Base-by-base conservation (phyloP, 2,329 filamentous ascomycete species). In the Sclerotinia subarctica region DNA sequence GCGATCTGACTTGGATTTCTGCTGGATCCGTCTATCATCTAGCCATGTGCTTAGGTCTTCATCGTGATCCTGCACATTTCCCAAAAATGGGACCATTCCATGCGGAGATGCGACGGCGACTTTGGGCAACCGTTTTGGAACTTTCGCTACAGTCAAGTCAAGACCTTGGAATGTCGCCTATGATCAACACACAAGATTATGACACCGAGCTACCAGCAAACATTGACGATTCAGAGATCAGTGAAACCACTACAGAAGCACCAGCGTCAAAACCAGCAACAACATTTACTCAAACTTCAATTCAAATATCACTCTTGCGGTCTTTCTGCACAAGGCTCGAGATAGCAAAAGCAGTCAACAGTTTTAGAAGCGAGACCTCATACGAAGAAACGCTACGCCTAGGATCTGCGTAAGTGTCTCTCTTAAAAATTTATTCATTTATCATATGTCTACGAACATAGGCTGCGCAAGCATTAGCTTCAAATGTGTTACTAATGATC, bases 91-190 rank as follows among this genome's bases (percentile, higher is more conserved):
- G 82, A 2, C 72, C 77, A 0, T 81, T 83, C 53, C 78, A 80
- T 32, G 79, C 81, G 0, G 86, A 88, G 75, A 81, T 88, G 76
- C 80, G 85, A 1, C 79, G 85, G 4, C 80, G 85, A 3, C 73
- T 88, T 0, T 88, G 85, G 86, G 81, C 82, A 5, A 85, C 84
- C 0, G 80, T 86, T 19, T 68, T 86, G 6, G 85, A 87, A 73
- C 74, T 87, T 5, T 81, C 81, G 11, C 67, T 87, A n/a, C 82
- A 85, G 72, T 78, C 80, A 2, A 81, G 82, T 42, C 76, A 85
- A 51, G 82, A 85, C 68, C 79, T 82, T 0, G 85, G 84, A 0
- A 82, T 83, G 0, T 80, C 81, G 3, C 83, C 84, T 3, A 76
- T 85, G 17, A 77, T 86, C 15, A 79, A 80, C 0, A 66, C 75